phyloP scores from a whole-genome alignment of 2,329 filamentous ascomycete species.

The Diaporthe sp. region DNA sequence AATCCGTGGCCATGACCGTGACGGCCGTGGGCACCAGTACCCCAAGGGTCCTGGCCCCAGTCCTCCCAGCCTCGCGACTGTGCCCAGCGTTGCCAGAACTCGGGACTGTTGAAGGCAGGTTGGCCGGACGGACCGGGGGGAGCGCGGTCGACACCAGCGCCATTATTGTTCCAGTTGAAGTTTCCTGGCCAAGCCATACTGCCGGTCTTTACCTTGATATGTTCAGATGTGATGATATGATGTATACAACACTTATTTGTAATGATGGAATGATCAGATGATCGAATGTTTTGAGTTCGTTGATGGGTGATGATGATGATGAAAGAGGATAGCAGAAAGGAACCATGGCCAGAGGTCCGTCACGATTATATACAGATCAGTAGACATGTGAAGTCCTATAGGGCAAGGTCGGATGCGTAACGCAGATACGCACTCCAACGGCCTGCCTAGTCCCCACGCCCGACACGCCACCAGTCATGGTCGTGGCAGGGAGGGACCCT shows the following conservation, averaged over 20 bases:
- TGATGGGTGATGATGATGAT: conserved; percentile 15
- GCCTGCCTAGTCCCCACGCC: conserved; percentile 26
- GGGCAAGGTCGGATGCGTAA: conserved; percentile 21
- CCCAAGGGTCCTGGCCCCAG: conserved; percentile 22
- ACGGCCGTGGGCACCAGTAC: conserved; percentile 28
- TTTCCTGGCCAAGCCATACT: conserved; percentile 38
- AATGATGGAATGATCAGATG: background rate
- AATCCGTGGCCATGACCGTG: conserved; percentile 17
- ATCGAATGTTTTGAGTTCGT: background rate
- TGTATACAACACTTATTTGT: background rate
- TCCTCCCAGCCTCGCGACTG: conserved; percentile 35
- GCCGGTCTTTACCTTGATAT: conserved; percentile 13
- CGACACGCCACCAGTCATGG: conserved; percentile 15
- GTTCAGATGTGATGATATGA: conserved; percentile 3
- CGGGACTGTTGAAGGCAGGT: conserved; percentile 30
- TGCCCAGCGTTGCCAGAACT: conserved; percentile 37
- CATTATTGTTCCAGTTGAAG: conserved; percentile 33
- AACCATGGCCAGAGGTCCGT: background rate
- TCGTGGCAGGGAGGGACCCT: conserved; percentile 12
- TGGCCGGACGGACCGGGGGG: conserved; percentile 10
- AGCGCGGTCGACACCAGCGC: conserved; percentile 36
- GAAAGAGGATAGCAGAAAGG: background rate
- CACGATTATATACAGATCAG: conserved; percentile 28
- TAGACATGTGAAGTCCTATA: conserved; percentile 12
- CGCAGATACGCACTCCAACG: conserved; percentile 26